A percentile compares a stretch with the other conserved stretches of the same genome.
Evolutionary conservation across 2,329 filamentous ascomycete species (phyloP).

Genomic region (Penicillium carneum): DNA sequence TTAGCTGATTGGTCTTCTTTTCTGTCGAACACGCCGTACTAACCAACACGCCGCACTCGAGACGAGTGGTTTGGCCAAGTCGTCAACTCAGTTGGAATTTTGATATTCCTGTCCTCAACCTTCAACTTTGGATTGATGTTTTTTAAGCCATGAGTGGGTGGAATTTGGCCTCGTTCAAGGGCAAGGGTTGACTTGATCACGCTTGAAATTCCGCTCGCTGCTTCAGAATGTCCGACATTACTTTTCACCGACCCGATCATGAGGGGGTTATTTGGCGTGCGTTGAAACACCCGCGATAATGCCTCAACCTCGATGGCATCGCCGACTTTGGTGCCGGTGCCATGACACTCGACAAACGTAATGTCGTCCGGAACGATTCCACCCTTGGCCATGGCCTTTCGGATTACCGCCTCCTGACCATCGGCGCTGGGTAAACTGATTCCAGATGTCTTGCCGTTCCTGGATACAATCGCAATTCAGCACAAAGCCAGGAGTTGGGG

Average conservation of each 20-base stretch:
- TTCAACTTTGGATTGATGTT: background rate
- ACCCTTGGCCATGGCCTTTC: background rate
- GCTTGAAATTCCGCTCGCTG: background rate
- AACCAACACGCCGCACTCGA: background rate
- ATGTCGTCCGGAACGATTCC: background rate
- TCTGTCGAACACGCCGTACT: background rate
- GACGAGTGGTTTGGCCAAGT: background rate
- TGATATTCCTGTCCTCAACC: background rate
- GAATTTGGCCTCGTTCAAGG: background rate
- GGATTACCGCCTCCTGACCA: background rate
- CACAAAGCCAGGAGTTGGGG: too few relatives aligned
- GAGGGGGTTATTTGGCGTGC: background rate
- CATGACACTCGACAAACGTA: background rate
- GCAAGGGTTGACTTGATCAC: background rate
- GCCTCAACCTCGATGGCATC: background rate
- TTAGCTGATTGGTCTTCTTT: too few relatives aligned
- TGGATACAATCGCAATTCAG: background rate
- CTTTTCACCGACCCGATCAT: constrained; percentile 2
- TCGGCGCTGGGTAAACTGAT: background rate
- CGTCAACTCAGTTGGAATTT: background rate
- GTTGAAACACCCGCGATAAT: background rate
- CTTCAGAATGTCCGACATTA: background rate
- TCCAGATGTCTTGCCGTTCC: background rate
- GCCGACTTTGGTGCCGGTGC: background rate
- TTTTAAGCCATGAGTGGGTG: background rate